These are phyloP conservation scores for Kodamaea hsintzibuensis DNA, from an alignment of 805 yeast species.

Conservation along the genomic window DNA sequence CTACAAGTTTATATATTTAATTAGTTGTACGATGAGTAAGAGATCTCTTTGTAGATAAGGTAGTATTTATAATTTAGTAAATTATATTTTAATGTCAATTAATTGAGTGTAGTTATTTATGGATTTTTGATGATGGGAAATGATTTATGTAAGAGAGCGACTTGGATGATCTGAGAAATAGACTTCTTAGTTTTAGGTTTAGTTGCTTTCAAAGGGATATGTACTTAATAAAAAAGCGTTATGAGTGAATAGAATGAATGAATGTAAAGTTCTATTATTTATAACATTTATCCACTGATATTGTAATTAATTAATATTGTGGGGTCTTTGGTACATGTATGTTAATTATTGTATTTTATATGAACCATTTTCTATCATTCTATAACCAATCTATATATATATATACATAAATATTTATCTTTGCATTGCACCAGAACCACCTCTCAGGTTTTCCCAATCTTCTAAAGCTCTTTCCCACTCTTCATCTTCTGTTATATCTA, in stretches of 20 bases:
- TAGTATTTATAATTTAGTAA: too few relatives aligned
- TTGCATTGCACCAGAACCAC: constrained; percentile 43
- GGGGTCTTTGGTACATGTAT: too few relatives aligned
- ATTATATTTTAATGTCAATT: too few relatives aligned
- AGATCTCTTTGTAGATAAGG: too few relatives aligned
- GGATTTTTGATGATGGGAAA: too few relatives aligned
- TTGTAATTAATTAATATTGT: too few relatives aligned
- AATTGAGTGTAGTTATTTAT: too few relatives aligned
- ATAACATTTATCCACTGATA: not conserved
- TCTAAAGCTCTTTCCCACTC: constrained; percentile 59
- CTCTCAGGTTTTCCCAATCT: constrained; percentile 29
- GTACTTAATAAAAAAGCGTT: not conserved
- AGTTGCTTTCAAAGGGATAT: not conserved
- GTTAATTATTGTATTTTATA: too few relatives aligned
- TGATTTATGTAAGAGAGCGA: not conserved
- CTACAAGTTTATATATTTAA: too few relatives aligned
- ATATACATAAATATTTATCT: too few relatives aligned
- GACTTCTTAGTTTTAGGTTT: not conserved
- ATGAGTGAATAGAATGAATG: not conserved
- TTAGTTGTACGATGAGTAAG: too few relatives aligned
- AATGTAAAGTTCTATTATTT: not conserved
- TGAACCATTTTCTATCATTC: not conserved
- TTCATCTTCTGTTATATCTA: constrained; percentile 56
- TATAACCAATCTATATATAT: not conserved
- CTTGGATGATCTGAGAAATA: not conserved